Percentiles rank a stretch among this genome's conserved stretches.
Conservation (phyloP, 805 yeast genomes). For the Yamadazyma philogaea region DNA sequence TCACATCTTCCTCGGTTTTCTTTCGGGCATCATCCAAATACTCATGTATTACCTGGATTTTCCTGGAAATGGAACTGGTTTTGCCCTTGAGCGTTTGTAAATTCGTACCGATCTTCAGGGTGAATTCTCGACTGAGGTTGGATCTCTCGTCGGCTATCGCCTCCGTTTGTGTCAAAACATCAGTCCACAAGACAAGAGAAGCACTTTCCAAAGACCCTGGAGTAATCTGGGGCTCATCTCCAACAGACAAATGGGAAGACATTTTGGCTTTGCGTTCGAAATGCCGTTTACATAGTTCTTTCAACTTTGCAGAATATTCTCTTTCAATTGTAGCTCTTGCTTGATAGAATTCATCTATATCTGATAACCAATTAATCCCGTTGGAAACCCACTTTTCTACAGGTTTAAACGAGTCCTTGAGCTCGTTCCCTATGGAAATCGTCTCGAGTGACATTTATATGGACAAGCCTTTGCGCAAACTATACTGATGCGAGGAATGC, state of each 20-base stretch:
- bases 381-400: constrained; percentile 77
- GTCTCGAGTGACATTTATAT: constrained; percentile 19
- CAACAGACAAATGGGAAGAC: constrained; percentile 73
- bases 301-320: constrained; percentile 72
- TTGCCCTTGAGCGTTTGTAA: constrained; percentile 51
- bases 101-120: constrained; percentile 58
- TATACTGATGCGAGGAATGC: constrained; percentile 1
- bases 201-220: constrained; percentile 95
- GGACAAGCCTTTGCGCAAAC: too few species aligned
- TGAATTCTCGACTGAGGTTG: constrained; percentile 58
- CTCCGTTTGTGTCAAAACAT: constrained; percentile 80
- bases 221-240: constrained; percentile 84
- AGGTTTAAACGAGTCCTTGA: constrained; percentile 74
- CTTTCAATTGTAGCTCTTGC: constrained; percentile 80
- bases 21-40: constrained; percentile 48
- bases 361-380: constrained; percentile 72
- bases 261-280: constrained; percentile 72
- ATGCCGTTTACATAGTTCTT: constrained; percentile 61
- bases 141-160: constrained; percentile 64
- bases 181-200: constrained; percentile 85
- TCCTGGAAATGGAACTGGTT: constrained; percentile 51
- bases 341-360: constrained; percentile 76
- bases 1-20: constrained; percentile 52
- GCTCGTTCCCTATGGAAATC: constrained; percentile 61
- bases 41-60: constrained; percentile 59